A percentile compares a stretch with the other conserved stretches of the same genome.
Evolutionary conservation across 108 stramenopile genomes (phyloP).

Genomic region (Hondaea fermentalgiana): DNA sequence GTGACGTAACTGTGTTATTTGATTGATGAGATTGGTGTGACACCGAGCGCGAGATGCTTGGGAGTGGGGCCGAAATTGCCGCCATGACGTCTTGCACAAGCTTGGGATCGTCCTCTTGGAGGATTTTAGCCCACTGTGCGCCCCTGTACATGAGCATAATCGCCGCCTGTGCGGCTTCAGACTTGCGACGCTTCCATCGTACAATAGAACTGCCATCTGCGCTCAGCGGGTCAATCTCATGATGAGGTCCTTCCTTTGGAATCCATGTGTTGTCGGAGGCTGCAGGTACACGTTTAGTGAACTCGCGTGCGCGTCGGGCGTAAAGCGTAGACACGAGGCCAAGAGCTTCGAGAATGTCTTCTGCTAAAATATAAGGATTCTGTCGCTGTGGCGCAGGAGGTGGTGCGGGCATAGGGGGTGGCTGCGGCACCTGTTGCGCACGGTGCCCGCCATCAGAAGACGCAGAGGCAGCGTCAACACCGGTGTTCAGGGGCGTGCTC

Average conservation of each 20-base stretch:
- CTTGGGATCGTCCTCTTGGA: not conserved
- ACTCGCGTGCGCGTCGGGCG: not conserved
- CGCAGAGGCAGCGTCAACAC: too few relatives aligned
- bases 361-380: not conserved
- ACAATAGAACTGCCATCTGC: not conserved
- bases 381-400: not conserved
- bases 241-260: not conserved
- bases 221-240: not conserved
- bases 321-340: not conserved
- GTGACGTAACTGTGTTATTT: too few relatives aligned
- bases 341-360: not conserved
- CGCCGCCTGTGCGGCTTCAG: constrained; percentile 1
- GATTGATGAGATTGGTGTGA: not conserved
- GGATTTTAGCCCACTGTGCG: not conserved
- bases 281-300: not conserved
- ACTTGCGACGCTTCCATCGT: not conserved
- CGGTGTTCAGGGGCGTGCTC: too few relatives aligned
- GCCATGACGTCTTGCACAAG: not conserved
- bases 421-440: not conserved
- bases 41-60: not conserved
- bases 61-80: not conserved
- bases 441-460: too few relatives aligned
- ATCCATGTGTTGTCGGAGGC: not conserved
- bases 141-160: not conserved
- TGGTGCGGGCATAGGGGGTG: not conserved